These are phyloP conservation scores for Monosporozyma unispora DNA, from an alignment of 805 yeast species.

Conservation along the genomic window DNA sequence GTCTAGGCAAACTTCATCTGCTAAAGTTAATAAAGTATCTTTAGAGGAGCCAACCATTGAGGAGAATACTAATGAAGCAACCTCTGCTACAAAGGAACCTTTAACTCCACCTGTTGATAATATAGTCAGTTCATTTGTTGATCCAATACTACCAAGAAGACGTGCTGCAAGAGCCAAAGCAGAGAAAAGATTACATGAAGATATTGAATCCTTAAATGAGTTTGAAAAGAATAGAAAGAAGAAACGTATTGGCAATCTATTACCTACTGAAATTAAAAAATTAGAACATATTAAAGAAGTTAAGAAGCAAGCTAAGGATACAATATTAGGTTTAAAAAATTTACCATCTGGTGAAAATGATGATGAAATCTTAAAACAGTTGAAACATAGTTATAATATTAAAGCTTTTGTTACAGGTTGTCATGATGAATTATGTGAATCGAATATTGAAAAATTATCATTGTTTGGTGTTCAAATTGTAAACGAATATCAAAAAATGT, in stretches of 20 bases:
- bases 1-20: conserved; percentile 2
- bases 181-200: conserved; percentile 52
- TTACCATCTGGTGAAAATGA: conserved; percentile 8
- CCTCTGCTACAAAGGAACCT: not conserved
- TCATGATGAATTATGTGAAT: conserved; percentile 37
- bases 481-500: conserved; percentile 13
- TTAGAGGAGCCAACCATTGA: not conserved
- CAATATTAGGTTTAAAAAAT: conserved; percentile 5
- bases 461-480: conserved; percentile 51
- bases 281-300: conserved; percentile 24
- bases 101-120: not conserved
- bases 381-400: conserved; percentile 27
- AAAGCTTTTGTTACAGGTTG: conserved; percentile 59
- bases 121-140: not conserved
- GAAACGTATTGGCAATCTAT: conserved; percentile 20
- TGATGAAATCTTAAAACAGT: conserved; percentile 15
- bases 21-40: not conserved
- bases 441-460: conserved; percentile 37
- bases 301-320: conserved; percentile 17
- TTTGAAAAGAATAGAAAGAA: conserved; percentile 45
- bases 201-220: conserved; percentile 58
- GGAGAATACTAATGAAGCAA: not conserved
- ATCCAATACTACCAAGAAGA: conserved; percentile 2
- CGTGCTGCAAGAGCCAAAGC: conserved; percentile 65
- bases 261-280: conserved; percentile 36